These are phyloP conservation scores for Agaricales sp. DNA, from an alignment of 1,284 basidiomycete genomes.

Conservation along the genomic window DNA sequence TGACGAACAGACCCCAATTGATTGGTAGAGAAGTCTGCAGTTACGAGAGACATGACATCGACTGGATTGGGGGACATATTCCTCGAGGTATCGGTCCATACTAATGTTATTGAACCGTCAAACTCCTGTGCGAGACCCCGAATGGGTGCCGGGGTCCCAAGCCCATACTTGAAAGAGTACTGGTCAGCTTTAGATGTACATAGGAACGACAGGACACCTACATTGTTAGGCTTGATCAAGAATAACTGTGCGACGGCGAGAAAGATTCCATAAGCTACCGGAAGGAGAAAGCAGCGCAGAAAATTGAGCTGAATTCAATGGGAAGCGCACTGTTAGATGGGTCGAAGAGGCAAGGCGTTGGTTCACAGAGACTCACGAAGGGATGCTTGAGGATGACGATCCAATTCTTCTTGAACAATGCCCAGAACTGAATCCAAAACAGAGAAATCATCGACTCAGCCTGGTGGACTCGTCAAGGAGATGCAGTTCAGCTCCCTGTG, in stretches of 20 bases:
- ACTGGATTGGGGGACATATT: slow-evolving; percentile 37
- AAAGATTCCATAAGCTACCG: slow-evolving; percentile 61
- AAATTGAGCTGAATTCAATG: slow-evolving; percentile 41
- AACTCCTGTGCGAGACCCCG: slow-evolving; percentile 38
- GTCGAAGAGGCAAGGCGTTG: not conserved
- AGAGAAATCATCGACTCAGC: slow-evolving; percentile 23
- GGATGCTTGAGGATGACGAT: slow-evolving; percentile 56
- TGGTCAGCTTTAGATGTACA: not conserved
- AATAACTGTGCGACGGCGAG: slow-evolving; percentile 55
- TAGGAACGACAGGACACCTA: slow-evolving; percentile 18
- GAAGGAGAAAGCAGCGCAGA: slow-evolving; percentile 58
- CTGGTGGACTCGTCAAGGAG: too few relatives aligned
- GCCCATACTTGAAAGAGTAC: slow-evolving; percentile 39
- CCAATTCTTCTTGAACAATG: slow-evolving; percentile 69
- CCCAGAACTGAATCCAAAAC: slow-evolving; percentile 54
- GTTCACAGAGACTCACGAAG: slow-evolving; percentile 33
- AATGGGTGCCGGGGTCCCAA: slow-evolving; percentile 46
- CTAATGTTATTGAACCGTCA: slow-evolving; percentile 37
- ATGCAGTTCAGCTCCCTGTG: too few relatives aligned
- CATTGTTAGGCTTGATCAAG: slow-evolving; percentile 44
- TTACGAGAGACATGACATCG: slow-evolving; percentile 48
- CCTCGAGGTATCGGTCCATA: slow-evolving; percentile 58
- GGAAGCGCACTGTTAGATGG: slow-evolving; percentile 7
- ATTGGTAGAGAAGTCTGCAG: slow-evolving; percentile 31
- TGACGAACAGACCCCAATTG: slow-evolving; percentile 38